These are phyloP conservation scores for Lagenaria siceraria DNA, from an alignment of 306 rosid genomes.

Conservation along the genomic window DNA sequence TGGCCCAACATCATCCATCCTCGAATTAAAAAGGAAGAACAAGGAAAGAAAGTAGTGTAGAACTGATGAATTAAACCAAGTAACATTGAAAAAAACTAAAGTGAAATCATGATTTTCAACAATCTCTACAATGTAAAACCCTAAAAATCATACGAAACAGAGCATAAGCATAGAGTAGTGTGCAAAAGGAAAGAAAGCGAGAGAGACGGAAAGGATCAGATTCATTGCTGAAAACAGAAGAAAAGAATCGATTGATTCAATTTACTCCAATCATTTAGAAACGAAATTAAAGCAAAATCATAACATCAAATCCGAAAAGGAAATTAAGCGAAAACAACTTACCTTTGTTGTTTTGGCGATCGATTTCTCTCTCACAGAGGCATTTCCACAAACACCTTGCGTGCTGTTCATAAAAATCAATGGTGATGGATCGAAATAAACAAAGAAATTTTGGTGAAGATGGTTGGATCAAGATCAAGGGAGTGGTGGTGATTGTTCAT, in stretches of 20 bases:
- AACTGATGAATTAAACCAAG: too few species aligned
- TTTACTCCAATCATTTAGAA: neutral
- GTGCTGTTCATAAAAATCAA: neutral
- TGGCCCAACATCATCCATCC: too few species aligned
- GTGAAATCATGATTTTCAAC: too few species aligned
- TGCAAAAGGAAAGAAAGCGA: neutral
- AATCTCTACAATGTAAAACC: neutral
- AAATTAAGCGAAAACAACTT: neutral
- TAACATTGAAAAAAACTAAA: too few species aligned
- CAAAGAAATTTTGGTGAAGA: neutral
- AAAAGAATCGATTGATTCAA: neutral
- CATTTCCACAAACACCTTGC: conserved; percentile 1
- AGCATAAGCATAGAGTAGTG: neutral
- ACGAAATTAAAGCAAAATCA: neutral
- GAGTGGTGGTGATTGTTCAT: conserved; percentile 19
- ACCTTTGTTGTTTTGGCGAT: neutral
- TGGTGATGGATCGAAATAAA: neutral
- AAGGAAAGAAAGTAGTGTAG: too few species aligned
- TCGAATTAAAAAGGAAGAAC: too few species aligned
- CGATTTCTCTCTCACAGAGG: neutral
- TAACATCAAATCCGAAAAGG: neutral
- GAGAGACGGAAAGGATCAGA: neutral
- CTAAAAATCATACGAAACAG: neutral
- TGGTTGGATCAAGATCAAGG: conserved; percentile 21
- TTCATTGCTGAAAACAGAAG: neutral